phyloP scores from a whole-genome alignment of 2,329 filamentous ascomycete genomes.

The Aspergillus quadrilineatus region DNA sequence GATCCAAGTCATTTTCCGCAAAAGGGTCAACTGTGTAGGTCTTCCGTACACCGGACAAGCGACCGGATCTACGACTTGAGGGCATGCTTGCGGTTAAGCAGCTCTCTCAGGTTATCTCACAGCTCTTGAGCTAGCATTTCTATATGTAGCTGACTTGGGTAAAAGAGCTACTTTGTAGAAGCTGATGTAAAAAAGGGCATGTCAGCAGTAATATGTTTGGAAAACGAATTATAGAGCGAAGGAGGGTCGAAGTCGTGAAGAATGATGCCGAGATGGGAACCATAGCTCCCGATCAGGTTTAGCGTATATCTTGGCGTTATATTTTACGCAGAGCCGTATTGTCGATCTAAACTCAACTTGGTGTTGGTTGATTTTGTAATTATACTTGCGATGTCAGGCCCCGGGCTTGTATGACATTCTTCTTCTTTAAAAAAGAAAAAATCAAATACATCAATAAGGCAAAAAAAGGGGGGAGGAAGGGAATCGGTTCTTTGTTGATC shows the following conservation, averaged over 20 bases:
- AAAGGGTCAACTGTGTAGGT: constrained; percentile 40
- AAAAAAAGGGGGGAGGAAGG: neutral
- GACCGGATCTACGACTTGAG: constrained; percentile 35
- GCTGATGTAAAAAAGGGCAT: neutral
- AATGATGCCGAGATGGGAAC: neutral
- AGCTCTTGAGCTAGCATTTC: constrained; percentile 1
- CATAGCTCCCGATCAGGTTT: constrained; percentile 4
- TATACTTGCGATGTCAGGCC: too few relatives aligned
- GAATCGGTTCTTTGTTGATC: neutral
- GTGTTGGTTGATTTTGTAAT: too few relatives aligned
- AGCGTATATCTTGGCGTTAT: constrained; percentile 7
- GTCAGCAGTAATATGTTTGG: neutral
- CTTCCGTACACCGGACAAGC: constrained; percentile 30
- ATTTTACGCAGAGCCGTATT: neutral
- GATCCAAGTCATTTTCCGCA: constrained; percentile 23
- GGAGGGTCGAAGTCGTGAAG: neutral
- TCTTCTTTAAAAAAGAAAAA: neutral
- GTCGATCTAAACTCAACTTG: neutral
- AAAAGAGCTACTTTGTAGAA: neutral
- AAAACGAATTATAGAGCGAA: neutral
- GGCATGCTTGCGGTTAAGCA: constrained; percentile 23
- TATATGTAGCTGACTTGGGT: neutral
- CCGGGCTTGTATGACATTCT: too few relatives aligned
- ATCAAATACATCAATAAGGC: neutral
- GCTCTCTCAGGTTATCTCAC: neutral